Percentiles rank a stretch among this genome's conserved stretches.
Evolutionary conservation across 176 grass and related monocot species (phyloP).

Genomic region (Neostapfia colusana): DNA sequence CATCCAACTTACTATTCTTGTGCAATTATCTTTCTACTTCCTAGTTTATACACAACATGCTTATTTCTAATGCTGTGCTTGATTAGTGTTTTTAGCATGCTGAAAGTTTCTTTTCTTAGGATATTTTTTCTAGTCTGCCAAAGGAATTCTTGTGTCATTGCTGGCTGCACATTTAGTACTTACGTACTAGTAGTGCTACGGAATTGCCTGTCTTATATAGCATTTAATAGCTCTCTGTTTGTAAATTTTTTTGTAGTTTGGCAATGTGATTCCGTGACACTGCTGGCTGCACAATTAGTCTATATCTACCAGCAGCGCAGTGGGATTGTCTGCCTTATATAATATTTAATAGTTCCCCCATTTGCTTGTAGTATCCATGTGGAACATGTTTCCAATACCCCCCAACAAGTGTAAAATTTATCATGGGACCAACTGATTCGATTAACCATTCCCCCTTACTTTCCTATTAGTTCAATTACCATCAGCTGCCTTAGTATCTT

Average conservation of each 20-base stretch:
- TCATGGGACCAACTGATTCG: not conserved
- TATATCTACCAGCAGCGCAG: no score
- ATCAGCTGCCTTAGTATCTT: not conserved
- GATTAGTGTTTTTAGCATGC: slow-evolving; percentile 12
- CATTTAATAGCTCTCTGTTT: no score
- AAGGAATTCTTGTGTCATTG: not conserved
- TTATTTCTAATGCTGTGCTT: slow-evolving; percentile 9
- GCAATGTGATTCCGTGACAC: no score
- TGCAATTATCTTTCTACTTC: slow-evolving; percentile 21
- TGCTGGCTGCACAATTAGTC: no score
- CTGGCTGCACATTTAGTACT: slow-evolving; percentile 2
- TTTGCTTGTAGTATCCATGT: not conserved
- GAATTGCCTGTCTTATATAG: not conserved
- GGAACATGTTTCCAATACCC: not conserved
- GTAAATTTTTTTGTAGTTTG: no score
- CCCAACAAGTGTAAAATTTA: not conserved
- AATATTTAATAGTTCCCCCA: not conserved
- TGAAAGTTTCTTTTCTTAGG: slow-evolving; percentile 27
- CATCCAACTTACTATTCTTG: not conserved
- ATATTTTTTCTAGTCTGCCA: not conserved
- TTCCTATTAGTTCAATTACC: not conserved
- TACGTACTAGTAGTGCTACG: not conserved
- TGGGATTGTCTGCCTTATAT: no score
- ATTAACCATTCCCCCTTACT: slow-evolving; percentile 13
- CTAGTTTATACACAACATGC: slow-evolving; percentile 11